Conservation (phyloP, 768 basidiomycete species). For the Amanita inopinata region DNA sequence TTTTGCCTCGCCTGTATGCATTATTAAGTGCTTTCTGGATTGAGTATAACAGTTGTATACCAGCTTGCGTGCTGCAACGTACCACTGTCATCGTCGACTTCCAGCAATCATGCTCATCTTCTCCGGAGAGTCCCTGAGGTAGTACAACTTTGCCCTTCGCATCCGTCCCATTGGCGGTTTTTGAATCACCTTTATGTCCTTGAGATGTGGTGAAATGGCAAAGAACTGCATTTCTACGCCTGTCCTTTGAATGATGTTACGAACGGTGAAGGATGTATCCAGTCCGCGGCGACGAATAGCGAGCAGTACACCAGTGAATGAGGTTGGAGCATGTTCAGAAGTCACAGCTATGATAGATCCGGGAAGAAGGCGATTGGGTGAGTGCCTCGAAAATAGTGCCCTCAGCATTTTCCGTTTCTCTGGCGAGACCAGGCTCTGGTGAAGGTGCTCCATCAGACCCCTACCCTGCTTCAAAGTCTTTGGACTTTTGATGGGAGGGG, state of each 20-base stretch:
- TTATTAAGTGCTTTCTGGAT: no score
- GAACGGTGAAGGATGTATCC: slow-evolving; percentile 80
- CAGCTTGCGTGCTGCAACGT: not conserved
- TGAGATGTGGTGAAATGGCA: slow-evolving; percentile 76
- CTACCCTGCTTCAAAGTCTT: slow-evolving; percentile 52
- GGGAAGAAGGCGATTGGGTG: slow-evolving; percentile 57
- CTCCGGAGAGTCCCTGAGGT: slow-evolving; percentile 71
- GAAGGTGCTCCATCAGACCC: slow-evolving; percentile 71
- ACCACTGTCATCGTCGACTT: not conserved
- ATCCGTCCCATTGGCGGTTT: slow-evolving; percentile 52
- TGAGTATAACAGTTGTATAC: not conserved
- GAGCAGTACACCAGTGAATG: slow-evolving; percentile 86
- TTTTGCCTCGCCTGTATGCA: no score
- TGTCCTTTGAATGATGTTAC: slow-evolving; percentile 85
- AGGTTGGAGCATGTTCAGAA: slow-evolving; percentile 66
- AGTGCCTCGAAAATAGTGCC: slow-evolving; percentile 63
- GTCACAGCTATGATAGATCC: slow-evolving; percentile 84
- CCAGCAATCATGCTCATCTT: slow-evolving; percentile 69
- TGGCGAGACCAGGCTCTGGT: slow-evolving; percentile 51
- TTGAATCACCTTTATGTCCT: slow-evolving; percentile 75
- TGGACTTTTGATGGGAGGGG: slow-evolving; percentile 31
- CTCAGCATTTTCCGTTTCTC: slow-evolving; percentile 62
- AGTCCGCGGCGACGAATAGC: slow-evolving; percentile 73
- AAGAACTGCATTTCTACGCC: slow-evolving; percentile 94
- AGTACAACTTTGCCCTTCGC: slow-evolving; percentile 75